These are phyloP conservation scores for Pythium guiyangense DNA, from an alignment of 352 stramenopile species.

Conservation along the genomic window DNA sequence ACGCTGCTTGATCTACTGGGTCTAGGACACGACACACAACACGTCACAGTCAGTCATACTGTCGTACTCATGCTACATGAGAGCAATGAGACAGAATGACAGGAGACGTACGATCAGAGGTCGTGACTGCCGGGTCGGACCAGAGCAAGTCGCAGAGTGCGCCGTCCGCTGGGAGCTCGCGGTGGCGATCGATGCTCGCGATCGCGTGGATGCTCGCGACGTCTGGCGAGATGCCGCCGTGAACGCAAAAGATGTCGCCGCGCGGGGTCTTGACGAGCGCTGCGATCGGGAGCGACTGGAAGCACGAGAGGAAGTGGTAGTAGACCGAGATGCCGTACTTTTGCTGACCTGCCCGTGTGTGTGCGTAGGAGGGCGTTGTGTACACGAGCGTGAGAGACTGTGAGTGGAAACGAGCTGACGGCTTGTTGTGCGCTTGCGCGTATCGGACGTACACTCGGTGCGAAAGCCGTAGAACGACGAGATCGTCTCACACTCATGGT, in stretches of 20 bases:
- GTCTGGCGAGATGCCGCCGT: slow-evolving; percentile 63
- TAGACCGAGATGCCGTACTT: slow-evolving; percentile 83
- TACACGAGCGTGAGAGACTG: background rate
- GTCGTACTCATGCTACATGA: no score
- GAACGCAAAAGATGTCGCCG: slow-evolving; percentile 61
- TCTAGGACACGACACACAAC: background rate
- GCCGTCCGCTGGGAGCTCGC: slow-evolving; percentile 55
- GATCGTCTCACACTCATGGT: slow-evolving; percentile 84
- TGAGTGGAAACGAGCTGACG: background rate
- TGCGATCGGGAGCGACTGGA: slow-evolving; percentile 66
- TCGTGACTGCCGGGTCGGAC: slow-evolving; percentile 42
- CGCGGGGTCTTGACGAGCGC: slow-evolving; percentile 41
- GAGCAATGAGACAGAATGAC: background rate
- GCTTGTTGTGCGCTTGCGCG: background rate
- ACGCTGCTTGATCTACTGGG: background rate
- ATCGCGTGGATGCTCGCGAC: slow-evolving; percentile 48
- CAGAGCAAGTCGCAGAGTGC: slow-evolving; percentile 73
- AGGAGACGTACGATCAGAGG: slow-evolving; percentile 10
- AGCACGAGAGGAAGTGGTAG: slow-evolving; percentile 79
- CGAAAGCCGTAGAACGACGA: slow-evolving; percentile 85
- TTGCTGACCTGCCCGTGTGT: slow-evolving; percentile 24
- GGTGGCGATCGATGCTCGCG: slow-evolving; percentile 49
- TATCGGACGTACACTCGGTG: slow-evolving; percentile 47
- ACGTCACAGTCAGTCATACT: background rate
- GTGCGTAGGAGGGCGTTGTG: no score